Percentiles rank a stretch among this genome's conserved stretches.
phyloP scores from a whole-genome alignment of 2,329 filamentous ascomycete genomes.

The Alternaria sp. region DNA sequence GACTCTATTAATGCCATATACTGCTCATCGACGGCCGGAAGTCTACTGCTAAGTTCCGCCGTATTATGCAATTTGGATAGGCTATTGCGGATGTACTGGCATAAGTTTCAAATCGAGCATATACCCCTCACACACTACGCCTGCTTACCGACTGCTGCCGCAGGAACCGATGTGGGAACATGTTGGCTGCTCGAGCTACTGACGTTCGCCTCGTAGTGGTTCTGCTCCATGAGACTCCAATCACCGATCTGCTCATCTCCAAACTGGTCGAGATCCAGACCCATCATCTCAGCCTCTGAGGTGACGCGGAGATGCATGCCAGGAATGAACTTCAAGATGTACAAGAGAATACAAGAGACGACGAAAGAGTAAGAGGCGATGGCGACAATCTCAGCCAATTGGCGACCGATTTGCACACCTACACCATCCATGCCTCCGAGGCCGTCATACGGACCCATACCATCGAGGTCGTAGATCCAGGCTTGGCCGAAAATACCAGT shows the following conservation, averaged over 20 bases:
- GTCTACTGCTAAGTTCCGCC: background rate
- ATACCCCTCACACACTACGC: slow-evolving; percentile 5
- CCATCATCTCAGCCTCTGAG: slow-evolving; percentile 65
- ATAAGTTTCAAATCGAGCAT: background rate
- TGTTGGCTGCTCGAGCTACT: slow-evolving; percentile 39
- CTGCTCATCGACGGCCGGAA: background rate
- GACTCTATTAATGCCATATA: background rate
- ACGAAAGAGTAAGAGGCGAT: slow-evolving; percentile 64
- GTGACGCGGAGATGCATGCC: slow-evolving; percentile 63
- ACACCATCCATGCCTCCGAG: slow-evolving; percentile 64
- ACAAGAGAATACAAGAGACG: slow-evolving; percentile 62
- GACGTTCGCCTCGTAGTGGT: slow-evolving; percentile 29
- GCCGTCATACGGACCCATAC: slow-evolving; percentile 53
- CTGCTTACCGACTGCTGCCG: slow-evolving; percentile 13
- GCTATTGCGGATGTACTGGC: background rate
- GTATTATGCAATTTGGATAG: background rate
- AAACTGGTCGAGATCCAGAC: slow-evolving; percentile 65
- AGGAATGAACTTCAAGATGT: slow-evolving; percentile 64
- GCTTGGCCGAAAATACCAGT: slow-evolving; percentile 66
- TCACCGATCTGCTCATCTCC: slow-evolving; percentile 67
- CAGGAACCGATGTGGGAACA: slow-evolving; percentile 5
- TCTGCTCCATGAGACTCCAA: slow-evolving; percentile 53
- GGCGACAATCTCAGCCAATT: slow-evolving; percentile 65
- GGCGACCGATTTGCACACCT: slow-evolving; percentile 64
- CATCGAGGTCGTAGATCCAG: slow-evolving; percentile 61